Evolutionary conservation across 2,329 filamentous ascomycete species (phyloP), one percentile per base, ranked within the genome.

Genomic region (Alternaria incomplexa): DNA sequence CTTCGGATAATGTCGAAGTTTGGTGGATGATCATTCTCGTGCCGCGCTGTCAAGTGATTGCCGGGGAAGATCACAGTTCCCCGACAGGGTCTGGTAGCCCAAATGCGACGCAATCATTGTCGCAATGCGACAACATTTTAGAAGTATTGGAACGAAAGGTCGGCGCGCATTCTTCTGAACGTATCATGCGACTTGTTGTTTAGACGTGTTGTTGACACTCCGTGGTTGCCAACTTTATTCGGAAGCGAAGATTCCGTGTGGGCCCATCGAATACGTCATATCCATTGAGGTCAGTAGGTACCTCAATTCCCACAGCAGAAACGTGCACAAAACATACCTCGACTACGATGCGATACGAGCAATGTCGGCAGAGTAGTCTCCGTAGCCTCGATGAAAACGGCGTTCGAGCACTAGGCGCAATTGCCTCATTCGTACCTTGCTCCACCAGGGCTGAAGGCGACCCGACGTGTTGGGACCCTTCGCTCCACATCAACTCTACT

Each of bases 361-460:
- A 10, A 50, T 40, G 56, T 57, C 53, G 58, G 60, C 44, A 32
- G 50, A 56, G 55, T 62, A 66, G 36, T 58, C 17, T 52, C 56
- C 22, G 44, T 62, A 44, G 45, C 22, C 45, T 64, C 44, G 22
- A 22, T 15, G 28, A 30, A 36, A 50, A 56, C 44, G 63, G 63
- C 52, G 43, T 58, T 45, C 17, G 59, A 40, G 36, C 54, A 48
- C 58, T 57, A 57, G 51, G 55, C 23, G 50, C 55, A 61, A 51
- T 54, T 63, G 44, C 63, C 57, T 28, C 53, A 58, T 63, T 60
- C 45, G 61, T 66, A 56, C 44, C 30, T 57, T 52, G 52, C 56
- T 50, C 63, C 64, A 58, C 52, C 30, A 58, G 53, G 66, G 67
- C 67, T 69, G 66, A 64, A 46, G 26, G n/a, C 40, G 54, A 56